These are phyloP conservation scores for Starmera quercuum DNA, from an alignment of 805 yeast species.

Conservation along the genomic window DNA sequence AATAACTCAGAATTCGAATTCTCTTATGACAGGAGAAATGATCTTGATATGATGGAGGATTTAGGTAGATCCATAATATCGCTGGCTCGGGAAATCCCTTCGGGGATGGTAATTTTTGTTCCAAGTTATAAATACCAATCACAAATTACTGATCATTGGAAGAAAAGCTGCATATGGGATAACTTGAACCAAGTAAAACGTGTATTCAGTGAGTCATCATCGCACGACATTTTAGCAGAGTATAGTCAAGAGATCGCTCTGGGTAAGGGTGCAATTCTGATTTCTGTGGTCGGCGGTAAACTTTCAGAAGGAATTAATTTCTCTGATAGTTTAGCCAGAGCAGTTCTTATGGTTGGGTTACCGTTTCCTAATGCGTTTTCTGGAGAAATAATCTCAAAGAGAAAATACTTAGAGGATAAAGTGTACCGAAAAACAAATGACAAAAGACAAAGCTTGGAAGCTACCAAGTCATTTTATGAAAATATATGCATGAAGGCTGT, in stretches of 20 bases:
- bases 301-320: conserved; percentile 93
- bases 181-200: conserved; percentile 32
- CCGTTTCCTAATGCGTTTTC: conserved; percentile 84
- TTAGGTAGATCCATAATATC: conserved; percentile 43
- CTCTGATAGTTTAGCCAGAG: conserved; percentile 80
- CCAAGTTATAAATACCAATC: conserved; percentile 76
- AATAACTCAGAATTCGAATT: conserved; percentile 41
- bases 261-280: conserved; percentile 52
- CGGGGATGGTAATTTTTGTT: conserved; percentile 74
- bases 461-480: conserved; percentile 58
- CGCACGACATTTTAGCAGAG: conserved; percentile 38
- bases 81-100: conserved; percentile 43
- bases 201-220: conserved; percentile 52
- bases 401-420: conserved; percentile 50
- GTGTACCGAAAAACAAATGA: conserved; percentile 43
- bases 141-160: conserved; percentile 48
- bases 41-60: conserved; percentile 32
- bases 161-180: conserved; percentile 22
- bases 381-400: conserved; percentile 72
- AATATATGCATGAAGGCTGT: conserved; percentile 86
- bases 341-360: conserved; percentile 77
- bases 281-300: conserved; percentile 90
- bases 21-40: conserved; percentile 57
- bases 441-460: conserved; percentile 34
- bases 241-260: conserved; percentile 38